A percentile compares a stretch with the other conserved stretches of the same genome.
Conservation (phyloP, 495 filamentous ascomycete genomes). For the Recurvomyces mirabilis region DNA sequence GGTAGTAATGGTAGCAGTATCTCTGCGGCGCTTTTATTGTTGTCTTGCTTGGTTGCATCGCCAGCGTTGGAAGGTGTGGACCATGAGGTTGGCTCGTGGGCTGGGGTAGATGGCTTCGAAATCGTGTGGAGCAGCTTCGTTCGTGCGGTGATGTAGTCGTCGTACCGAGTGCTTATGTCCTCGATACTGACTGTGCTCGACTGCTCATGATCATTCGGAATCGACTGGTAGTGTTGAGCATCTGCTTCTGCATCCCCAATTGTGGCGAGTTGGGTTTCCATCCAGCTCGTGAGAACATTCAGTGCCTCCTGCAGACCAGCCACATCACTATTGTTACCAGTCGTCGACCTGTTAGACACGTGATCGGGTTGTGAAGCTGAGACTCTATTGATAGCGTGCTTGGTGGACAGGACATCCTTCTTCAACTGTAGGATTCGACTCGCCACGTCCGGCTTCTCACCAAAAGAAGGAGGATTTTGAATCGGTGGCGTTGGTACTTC, state of each 20-base stretch:
- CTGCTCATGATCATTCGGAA: neutral
- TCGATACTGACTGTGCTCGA: neutral
- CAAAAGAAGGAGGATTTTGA: neutral
- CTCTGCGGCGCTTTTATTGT: neutral
- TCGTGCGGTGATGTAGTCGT: conserved; percentile 11
- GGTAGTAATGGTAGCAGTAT: conserved; percentile 12
- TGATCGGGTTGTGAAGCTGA: neutral
- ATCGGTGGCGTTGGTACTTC: conserved; percentile 14
- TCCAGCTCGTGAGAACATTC: conserved; percentile 27
- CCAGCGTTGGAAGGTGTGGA: neutral
- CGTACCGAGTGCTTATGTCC: conserved; percentile 12
- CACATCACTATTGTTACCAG: conserved; percentile 13
- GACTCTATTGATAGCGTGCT: conserved; percentile 1
- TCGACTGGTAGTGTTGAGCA: neutral
- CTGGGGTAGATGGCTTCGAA: neutral
- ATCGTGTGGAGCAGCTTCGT: conserved; percentile 1
- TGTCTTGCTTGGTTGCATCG: neutral
- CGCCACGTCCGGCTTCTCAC: conserved; percentile 13
- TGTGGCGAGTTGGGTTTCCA: conserved; percentile 28
- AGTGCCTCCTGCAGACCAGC: conserved; percentile 24
- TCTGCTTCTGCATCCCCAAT: conserved; percentile 14
- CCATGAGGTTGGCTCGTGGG: neutral
- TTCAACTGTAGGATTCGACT: conserved; percentile 16
- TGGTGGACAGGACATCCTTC: conserved; percentile 12
- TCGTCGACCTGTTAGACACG: neutral